Conservation (phyloP, 306 rosid genomes). For the Lablab purpureus region DNA sequence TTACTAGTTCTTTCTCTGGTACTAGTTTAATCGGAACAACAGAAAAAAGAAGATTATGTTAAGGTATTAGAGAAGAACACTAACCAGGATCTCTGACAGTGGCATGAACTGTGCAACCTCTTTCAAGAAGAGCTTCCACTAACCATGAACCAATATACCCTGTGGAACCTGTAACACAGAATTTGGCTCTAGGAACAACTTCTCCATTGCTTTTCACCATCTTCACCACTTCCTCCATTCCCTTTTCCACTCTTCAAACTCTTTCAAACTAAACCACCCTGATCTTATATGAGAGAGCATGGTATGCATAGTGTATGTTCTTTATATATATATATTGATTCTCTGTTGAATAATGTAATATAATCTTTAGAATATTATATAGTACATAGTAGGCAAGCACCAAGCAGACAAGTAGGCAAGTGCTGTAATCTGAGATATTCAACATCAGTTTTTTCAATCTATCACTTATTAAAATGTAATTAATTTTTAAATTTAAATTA, state of each 20-base stretch:
- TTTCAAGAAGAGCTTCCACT: slow-evolving; percentile 73
- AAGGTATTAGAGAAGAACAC: background rate
- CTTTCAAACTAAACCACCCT: background rate
- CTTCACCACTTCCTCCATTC: slow-evolving; percentile 49
- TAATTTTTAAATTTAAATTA: no score
- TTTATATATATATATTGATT: background rate
- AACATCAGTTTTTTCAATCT: no score
- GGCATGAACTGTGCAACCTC: slow-evolving; percentile 78
- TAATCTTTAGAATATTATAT: background rate
- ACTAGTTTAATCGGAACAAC: no score
- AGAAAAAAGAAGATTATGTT: no score
- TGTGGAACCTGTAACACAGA: slow-evolving; percentile 79
- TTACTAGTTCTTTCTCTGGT: no score
- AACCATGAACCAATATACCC: slow-evolving; percentile 83
- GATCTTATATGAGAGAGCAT: slow-evolving; percentile 15
- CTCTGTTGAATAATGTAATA: background rate
- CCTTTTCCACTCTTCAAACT: background rate
- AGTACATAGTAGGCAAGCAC: background rate
- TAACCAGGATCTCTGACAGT: slow-evolving; percentile 80
- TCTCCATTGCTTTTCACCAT: slow-evolving; percentile 5
- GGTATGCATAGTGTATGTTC: background rate
- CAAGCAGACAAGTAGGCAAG: slow-evolving; percentile 1
- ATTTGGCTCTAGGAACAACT: slow-evolving; percentile 38
- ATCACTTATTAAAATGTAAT: no score
- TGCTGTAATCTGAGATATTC: no score